These are phyloP conservation scores for Yarrowia osloensis DNA, from an alignment of 805 yeast genomes.

Conservation along the genomic window DNA sequence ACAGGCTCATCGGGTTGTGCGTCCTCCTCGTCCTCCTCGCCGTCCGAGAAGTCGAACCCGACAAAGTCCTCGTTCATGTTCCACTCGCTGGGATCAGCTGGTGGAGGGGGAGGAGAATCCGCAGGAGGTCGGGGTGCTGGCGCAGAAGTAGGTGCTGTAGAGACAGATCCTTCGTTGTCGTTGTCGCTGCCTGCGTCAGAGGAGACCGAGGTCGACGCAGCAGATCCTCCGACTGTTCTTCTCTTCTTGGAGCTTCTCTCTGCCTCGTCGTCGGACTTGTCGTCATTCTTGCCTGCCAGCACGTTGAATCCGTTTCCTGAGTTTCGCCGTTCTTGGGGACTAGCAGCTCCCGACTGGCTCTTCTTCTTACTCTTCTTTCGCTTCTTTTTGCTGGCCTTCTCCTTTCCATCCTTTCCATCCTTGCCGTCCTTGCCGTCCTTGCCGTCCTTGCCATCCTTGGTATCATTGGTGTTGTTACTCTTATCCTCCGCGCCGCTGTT, in stretches of 20 bases:
- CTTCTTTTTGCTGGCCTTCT: background rate
- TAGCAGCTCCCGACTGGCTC: background rate
- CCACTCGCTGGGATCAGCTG: conserved; percentile 14
- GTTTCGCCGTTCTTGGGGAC: conserved; percentile 8
- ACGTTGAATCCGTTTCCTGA: conserved; percentile 18
- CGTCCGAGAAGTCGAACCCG: conserved; percentile 10
- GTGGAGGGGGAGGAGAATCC: conserved; percentile 21
- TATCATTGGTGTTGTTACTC: background rate
- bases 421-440: background rate
- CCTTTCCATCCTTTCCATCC: background rate
- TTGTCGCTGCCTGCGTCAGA: background rate
- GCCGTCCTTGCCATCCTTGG: conserved; percentile 10
- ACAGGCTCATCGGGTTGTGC: background rate
- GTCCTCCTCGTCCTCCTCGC: conserved; percentile 2
- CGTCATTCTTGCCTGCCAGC: background rate
- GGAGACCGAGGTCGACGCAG: background rate
- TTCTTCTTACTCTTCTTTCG: conserved; percentile 17
- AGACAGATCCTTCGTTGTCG: background rate
- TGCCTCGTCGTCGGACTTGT: background rate
- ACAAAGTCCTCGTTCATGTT: conserved; percentile 26
- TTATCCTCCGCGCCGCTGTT: background rate
- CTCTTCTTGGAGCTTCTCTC: conserved; percentile 15
- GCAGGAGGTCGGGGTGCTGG: conserved; percentile 5
- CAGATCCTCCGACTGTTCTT: background rate
- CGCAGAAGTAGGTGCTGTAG: background rate